Base-by-base conservation (phyloP, 2,329 filamentous ascomycete genomes). In the Atkinsonella hypoxylon region DNA sequence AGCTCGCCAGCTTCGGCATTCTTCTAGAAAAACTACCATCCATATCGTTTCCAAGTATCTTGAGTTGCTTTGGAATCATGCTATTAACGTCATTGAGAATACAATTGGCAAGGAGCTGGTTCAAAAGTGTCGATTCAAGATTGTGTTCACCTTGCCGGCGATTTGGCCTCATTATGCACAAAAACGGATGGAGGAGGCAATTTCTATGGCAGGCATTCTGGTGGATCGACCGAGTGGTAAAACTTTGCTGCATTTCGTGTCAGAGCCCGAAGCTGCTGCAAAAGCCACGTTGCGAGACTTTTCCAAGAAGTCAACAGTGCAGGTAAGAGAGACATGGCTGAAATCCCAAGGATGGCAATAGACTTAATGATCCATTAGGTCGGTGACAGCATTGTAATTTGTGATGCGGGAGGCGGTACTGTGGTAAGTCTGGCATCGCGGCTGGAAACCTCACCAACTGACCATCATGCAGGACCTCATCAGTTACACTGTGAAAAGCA, bases 211-310 rank as follows among this genome's bases (percentile, higher is more conserved):
- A 0, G 71, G 71, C 0, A 66, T 76, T 2, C 54, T 72, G 0
- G 51, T 57, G 0, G 10, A 39, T 0, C 56, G 65, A 0, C 5
- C 45, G 0, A 58, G 58, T 1, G 67, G 64, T 0, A 36, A 58
- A 0, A 72, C 71, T 0, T 59, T 44, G 0, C 45, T 72, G 8
- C 40, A 52, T 0, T 69, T 74, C 40, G 54, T 74, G 0, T 64
- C 67, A 0, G 73, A 75, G 50, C 72, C 72, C 0, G 71, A 75
- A 51, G 72, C 71, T 0, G 72, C 71, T 0, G 70, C 70, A 0
- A 36, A 75, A 0, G 64, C 69, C 0, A 65, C 64, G 0, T 52
- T 74, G 0, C 53, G 58, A 0, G 63, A 66, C 2, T 49, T 67
- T 0, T 54, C 56, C 0, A 54, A 58, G 4, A 9, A 26, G 26